These are phyloP conservation scores for Clitoria ternatea DNA, from an alignment of 306 rosid genomes.

Conservation along the genomic window DNA sequence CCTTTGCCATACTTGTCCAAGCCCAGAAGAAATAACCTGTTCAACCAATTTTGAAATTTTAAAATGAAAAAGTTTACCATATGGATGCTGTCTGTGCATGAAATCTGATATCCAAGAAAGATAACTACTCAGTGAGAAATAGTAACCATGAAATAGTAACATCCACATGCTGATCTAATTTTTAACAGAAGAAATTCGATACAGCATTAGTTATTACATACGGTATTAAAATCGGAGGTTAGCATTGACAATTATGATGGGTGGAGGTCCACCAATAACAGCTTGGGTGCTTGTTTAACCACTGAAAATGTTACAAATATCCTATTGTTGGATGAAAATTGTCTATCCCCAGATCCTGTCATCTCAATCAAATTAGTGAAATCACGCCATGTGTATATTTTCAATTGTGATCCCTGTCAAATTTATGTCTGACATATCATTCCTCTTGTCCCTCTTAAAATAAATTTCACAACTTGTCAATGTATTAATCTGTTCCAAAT, in stretches of 20 bases:
- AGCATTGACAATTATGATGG: not conserved
- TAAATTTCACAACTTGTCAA: not conserved
- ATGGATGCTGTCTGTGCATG: not conserved
- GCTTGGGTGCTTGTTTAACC: not conserved
- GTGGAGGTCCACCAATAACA: not conserved
- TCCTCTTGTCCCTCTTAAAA: not conserved
- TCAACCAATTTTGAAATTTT: not conserved
- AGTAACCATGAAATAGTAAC: not conserved
- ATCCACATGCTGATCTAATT: not conserved
- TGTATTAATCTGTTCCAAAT: not conserved
- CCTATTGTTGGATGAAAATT: not conserved
- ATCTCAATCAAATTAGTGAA: no score
- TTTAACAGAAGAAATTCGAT: not conserved
- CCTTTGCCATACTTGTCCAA: slow-evolving; percentile 96
- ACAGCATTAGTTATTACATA: not conserved
- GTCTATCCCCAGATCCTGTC: no score
- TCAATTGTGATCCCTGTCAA: not conserved
- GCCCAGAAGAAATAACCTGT: slow-evolving; percentile 91
- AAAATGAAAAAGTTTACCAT: not conserved
- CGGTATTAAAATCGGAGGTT: not conserved
- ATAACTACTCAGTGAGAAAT: not conserved
- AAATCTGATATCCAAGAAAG: not conserved
- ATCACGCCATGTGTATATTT: no score
- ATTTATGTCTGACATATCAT: not conserved
- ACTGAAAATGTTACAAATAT: not conserved